A percentile compares a stretch with the other conserved stretches of the same genome.
Conservation (phyloP, 2,329 filamentous ascomycete genomes). For the Sphaerulina populicola region DNA sequence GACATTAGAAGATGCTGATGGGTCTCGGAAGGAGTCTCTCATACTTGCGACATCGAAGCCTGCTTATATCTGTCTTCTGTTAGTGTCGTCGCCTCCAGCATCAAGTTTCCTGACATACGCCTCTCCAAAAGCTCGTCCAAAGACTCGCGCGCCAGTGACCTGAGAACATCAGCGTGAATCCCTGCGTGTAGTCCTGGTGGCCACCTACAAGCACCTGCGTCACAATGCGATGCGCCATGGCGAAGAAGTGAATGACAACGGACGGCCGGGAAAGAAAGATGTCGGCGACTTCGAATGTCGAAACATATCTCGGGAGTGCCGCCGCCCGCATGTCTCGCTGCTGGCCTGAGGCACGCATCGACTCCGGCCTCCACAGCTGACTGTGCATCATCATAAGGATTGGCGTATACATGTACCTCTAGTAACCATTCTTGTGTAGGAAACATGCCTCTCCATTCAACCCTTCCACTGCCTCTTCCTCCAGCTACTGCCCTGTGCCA, state of each 20-base stretch:
- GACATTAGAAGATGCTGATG: slow-evolving; percentile 28
- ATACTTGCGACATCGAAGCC: slow-evolving; percentile 62
- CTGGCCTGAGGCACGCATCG: background rate
- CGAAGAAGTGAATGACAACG: slow-evolving; percentile 8
- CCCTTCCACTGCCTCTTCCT: background rate
- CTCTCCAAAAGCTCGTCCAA: slow-evolving; percentile 86
- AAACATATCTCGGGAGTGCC: slow-evolving; percentile 15
- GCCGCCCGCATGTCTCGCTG: background rate
- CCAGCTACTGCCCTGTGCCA: background rate
- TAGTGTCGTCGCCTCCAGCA: background rate
- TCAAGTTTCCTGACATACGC: slow-evolving; percentile 40
- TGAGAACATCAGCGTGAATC: slow-evolving; percentile 2
- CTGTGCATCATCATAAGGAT: too few species aligned
- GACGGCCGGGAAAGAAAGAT: slow-evolving; percentile 5
- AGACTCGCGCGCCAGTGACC: slow-evolving; percentile 78
- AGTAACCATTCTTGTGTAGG: too few species aligned
- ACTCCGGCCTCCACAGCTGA: background rate
- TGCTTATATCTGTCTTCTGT: slow-evolving; percentile 59
- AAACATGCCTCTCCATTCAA: background rate
- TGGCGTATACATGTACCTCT: too few species aligned
- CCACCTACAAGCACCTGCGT: slow-evolving; percentile 64
- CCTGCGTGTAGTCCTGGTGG: background rate
- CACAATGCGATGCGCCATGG: slow-evolving; percentile 79
- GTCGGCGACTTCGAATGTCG: slow-evolving; percentile 8
- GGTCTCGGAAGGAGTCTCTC: background rate